A percentile compares a stretch with the other conserved stretches of the same genome.
Evolutionary conservation across 352 stramenopile genomes (phyloP).

Genomic region (Blastocystis sp.): DNA sequence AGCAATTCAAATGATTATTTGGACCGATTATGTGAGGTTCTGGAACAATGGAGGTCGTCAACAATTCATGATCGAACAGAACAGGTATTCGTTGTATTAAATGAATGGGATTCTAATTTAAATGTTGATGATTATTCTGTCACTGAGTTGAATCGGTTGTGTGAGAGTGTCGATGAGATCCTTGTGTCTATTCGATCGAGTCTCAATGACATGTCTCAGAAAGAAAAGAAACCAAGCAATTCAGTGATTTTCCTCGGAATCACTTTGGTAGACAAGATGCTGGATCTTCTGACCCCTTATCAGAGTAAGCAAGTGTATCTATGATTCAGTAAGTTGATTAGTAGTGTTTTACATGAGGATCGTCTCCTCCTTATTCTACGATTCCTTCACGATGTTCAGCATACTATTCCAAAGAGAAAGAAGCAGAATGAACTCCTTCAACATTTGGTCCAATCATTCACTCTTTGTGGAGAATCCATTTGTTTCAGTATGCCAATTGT

Average conservation of each 20-base stretch:
- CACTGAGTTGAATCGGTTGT: not conserved
- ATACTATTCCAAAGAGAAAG: not conserved
- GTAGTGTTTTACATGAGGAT: conserved; percentile 1
- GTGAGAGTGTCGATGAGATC: not conserved
- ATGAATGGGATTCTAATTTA: not conserved
- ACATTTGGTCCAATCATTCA: not conserved
- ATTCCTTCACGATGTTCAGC: not conserved
- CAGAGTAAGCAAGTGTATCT: not conserved
- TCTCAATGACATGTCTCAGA: not conserved
- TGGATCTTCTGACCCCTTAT: not conserved
- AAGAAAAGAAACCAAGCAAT: not conserved
- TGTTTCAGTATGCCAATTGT: not conserved
- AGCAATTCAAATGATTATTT: not conserved
- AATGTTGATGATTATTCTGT: not conserved
- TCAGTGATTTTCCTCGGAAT: not conserved
- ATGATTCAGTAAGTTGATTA: not conserved
- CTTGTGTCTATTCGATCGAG: not conserved
- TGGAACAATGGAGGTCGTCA: conserved; percentile 25
- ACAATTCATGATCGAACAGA: not conserved
- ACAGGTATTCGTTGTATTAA: not conserved
- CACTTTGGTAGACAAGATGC: not conserved
- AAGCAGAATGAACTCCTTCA: not conserved
- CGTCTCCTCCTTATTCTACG: conserved; percentile 24
- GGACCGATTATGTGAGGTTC: not conserved
- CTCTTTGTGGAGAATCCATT: not conserved